These are phyloP conservation scores for Candida schatavii DNA, from an alignment of 805 yeast genomes.

Conservation along the genomic window DNA sequence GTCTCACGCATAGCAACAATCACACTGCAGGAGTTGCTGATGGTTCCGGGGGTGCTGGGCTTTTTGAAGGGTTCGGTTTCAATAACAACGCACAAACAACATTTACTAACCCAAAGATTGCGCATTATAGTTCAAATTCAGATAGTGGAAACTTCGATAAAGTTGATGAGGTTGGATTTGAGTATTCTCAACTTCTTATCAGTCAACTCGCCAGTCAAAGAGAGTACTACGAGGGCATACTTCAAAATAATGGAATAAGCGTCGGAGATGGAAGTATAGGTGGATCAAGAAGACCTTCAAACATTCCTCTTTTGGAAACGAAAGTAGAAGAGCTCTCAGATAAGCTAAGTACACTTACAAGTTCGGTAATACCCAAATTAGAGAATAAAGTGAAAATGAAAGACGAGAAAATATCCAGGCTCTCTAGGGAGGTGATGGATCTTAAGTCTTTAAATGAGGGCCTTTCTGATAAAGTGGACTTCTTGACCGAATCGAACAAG, in stretches of 20 bases:
- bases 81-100: slow-evolving; percentile 3
- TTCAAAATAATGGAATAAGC: slow-evolving; percentile 8
- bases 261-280: slow-evolving; percentile 17
- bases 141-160: slow-evolving; percentile 23
- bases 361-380: slow-evolving; percentile 30
- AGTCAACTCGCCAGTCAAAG: slow-evolving; percentile 85
- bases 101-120: slow-evolving; percentile 6
- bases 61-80: slow-evolving; percentile 5
- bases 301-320: slow-evolving; percentile 22
- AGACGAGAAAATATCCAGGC: slow-evolving; percentile 25
- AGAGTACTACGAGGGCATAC: slow-evolving; percentile 65
- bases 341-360: slow-evolving; percentile 22
- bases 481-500: slow-evolving; percentile 22
- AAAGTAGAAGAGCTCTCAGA: slow-evolving; percentile 26
- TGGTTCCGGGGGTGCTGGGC: not conserved
- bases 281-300: slow-evolving; percentile 17
- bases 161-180: slow-evolving; percentile 64
- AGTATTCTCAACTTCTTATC: slow-evolving; percentile 73
- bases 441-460: slow-evolving; percentile 36
- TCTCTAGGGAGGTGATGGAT: slow-evolving; percentile 31
- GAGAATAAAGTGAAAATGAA: slow-evolving; percentile 27
- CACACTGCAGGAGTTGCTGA: not conserved
- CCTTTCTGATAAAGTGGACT: slow-evolving; percentile 37
- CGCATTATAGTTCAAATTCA: slow-evolving; percentile 8
- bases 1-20: slow-evolving; percentile 6